Percentiles rank a stretch among this genome's conserved stretches.
Conservation (phyloP, 2,329 filamentous ascomycete genomes). For the Nakataea oryzae region DNA sequence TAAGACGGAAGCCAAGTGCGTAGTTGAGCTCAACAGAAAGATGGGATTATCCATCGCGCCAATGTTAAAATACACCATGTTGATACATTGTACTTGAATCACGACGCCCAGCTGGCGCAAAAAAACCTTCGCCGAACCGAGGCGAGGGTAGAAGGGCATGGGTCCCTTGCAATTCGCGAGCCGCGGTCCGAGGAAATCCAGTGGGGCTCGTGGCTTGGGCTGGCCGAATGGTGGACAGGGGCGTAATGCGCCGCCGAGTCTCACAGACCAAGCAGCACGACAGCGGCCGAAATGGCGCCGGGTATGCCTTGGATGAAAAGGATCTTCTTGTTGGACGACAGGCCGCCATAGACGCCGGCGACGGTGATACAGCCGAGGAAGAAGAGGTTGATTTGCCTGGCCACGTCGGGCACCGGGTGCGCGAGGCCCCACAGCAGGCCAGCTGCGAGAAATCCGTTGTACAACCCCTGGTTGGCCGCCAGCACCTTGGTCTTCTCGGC, state of each 20-base stretch:
- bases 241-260: not conserved
- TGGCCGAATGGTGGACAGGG: not conserved
- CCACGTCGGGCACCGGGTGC: conserved; percentile 30
- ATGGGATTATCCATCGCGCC: not conserved
- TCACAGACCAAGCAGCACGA: conserved; percentile 13
- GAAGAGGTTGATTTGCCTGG: conserved; percentile 32
- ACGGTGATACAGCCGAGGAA: conserved; percentile 33
- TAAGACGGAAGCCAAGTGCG: not conserved
- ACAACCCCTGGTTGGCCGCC: conserved; percentile 40
- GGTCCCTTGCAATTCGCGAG: not conserved
- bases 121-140: not conserved
- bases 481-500: conserved; percentile 31
- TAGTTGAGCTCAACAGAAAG: not conserved
- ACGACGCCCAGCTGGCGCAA: not conserved
- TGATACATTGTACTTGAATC: not conserved
- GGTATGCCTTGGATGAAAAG: conserved; percentile 31
- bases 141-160: not conserved
- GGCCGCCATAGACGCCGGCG: conserved; percentile 33
- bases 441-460: conserved; percentile 41
- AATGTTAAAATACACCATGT: not conserved
- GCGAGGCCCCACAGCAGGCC: conserved; percentile 35
- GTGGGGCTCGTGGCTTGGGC: not conserved
- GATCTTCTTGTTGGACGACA: conserved; percentile 29
- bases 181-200: not conserved
- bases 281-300: conserved; percentile 17